A percentile compares a stretch with the other conserved stretches of the same genome.
phyloP scores from a whole-genome alignment of 257 asterid species.

The Fraxinus pennsylvanica region DNA sequence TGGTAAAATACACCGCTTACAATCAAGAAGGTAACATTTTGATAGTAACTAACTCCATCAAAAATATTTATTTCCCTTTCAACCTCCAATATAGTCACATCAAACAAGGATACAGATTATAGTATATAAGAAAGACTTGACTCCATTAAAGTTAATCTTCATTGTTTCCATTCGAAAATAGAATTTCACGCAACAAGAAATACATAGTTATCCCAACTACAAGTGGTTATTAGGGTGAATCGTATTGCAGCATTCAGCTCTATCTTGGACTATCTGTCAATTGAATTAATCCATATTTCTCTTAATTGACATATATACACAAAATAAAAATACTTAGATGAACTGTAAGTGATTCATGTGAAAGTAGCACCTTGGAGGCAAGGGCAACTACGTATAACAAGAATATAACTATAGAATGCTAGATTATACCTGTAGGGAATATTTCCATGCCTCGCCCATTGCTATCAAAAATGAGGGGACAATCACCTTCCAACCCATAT shows the following conservation, averaged over 20 bases:
- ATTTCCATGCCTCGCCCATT: slow-evolving; percentile 91
- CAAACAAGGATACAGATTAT: background rate
- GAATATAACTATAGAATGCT: background rate
- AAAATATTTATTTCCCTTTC: background rate
- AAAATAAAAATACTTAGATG: slow-evolving; percentile 2
- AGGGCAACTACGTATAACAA: background rate
- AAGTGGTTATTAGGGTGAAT: background rate
- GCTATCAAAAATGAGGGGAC: slow-evolving; percentile 77
- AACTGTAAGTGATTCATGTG: slow-evolving; percentile 6
- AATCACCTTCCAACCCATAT: slow-evolving; percentile 80
- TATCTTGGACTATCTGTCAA: background rate
- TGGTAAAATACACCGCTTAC: slow-evolving; percentile 1
- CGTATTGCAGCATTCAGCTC: background rate
- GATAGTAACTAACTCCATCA: slow-evolving; percentile 7
- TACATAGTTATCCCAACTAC: background rate
- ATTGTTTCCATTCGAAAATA: background rate
- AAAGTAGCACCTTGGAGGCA: slow-evolving; percentile 9
- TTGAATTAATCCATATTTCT: background rate
- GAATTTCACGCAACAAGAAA: background rate
- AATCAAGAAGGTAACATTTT: slow-evolving; percentile 5
- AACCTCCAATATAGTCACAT: background rate
- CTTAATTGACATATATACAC: background rate
- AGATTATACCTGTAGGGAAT: slow-evolving; percentile 79
- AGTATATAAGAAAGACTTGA: slow-evolving; percentile 8
- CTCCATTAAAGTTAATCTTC: background rate